A percentile compares a stretch with the other conserved stretches of the same genome.
phyloP scores from a whole-genome alignment of 1,284 basidiomycete species.

The Microbotryum intermedium region DNA sequence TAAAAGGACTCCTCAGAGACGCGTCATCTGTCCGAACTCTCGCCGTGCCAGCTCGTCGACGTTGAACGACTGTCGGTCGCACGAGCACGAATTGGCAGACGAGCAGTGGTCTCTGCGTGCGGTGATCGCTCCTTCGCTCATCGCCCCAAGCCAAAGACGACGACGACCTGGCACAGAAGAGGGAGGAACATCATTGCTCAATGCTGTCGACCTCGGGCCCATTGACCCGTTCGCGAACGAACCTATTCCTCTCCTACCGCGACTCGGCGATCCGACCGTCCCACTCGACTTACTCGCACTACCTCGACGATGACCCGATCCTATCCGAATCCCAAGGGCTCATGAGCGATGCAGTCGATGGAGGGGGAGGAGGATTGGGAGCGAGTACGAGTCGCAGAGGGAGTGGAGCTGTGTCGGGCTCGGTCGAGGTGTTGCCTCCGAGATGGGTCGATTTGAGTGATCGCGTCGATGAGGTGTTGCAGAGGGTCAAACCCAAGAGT shows the following conservation, averaged over 20 bases:
- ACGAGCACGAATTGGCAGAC: no score
- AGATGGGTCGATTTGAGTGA: conserved; percentile 82
- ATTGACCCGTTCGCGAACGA: conserved; percentile 72
- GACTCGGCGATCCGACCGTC: conserved; percentile 60
- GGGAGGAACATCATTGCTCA: background rate
- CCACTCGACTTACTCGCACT: conserved; percentile 36
- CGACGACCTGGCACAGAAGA: no score
- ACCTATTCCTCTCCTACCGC: conserved; percentile 89
- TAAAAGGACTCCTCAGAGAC: no score
- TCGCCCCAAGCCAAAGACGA: no score
- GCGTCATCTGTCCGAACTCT: no score
- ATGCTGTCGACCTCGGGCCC: conserved; percentile 19
- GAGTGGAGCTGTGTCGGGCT: conserved; percentile 20
- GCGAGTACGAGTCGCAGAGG: conserved; percentile 50
- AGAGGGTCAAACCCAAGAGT: conserved; percentile 67
- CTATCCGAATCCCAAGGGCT: conserved; percentile 62
- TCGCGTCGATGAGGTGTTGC: conserved; percentile 71
- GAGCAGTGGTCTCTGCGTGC: no score
- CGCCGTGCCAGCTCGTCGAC: no score
- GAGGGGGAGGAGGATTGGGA: conserved; percentile 19
- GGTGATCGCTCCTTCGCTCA: no score
- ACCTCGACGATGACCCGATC: conserved; percentile 41
- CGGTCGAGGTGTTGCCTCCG: conserved; percentile 21
- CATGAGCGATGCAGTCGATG: conserved; percentile 31
- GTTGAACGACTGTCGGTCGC: no score